Evolutionary conservation across 2,329 filamentous ascomycete genomes (phyloP).

Genomic region (Beauveria rudraprayagi): DNA sequence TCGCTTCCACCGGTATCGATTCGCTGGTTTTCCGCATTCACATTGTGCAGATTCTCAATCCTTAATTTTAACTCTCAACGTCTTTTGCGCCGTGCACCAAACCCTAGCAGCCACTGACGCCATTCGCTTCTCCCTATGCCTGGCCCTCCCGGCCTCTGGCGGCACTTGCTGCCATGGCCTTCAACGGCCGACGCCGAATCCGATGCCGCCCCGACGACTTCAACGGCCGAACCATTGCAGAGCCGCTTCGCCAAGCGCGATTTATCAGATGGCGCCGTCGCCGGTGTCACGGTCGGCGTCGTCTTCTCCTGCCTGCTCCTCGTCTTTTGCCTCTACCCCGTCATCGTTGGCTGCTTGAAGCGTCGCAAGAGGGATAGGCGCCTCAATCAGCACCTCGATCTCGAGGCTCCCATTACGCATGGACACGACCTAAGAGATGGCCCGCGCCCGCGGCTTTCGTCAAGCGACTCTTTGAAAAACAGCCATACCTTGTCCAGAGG

Average conservation of each 20-base stretch:
- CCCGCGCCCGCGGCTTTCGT: slow-evolving; percentile 25
- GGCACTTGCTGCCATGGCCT: slow-evolving; percentile 5
- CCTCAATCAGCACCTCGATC: slow-evolving; percentile 18
- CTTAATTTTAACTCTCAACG: neutral
- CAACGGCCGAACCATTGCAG: neutral
- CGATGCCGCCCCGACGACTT: neutral
- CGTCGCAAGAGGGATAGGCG: slow-evolving; percentile 19
- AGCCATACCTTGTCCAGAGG: slow-evolving; percentile 22
- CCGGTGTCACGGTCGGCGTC: slow-evolving; percentile 30
- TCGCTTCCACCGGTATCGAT: neutral
- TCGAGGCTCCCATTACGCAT: slow-evolving; percentile 22
- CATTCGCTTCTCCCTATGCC: neutral
- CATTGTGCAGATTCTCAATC: neutral
- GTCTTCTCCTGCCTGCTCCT: slow-evolving; percentile 26
- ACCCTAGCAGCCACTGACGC: neutral
- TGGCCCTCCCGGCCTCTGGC: slow-evolving; percentile 2
- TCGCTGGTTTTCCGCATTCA: neutral
- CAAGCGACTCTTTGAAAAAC: slow-evolving; percentile 29
- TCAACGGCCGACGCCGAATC: neutral
- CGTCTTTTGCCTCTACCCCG: slow-evolving; percentile 31
- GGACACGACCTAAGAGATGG: slow-evolving; percentile 14
- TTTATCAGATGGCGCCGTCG: slow-evolving; percentile 28
- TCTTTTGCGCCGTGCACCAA: neutral
- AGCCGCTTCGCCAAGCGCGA: slow-evolving; percentile 8
- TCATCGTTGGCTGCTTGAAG: slow-evolving; percentile 27